A percentile compares a stretch with the other conserved stretches of the same genome.
phyloP scores from a whole-genome alignment of 2,329 filamentous ascomycete species.

The Hyphodiscus sp. region DNA sequence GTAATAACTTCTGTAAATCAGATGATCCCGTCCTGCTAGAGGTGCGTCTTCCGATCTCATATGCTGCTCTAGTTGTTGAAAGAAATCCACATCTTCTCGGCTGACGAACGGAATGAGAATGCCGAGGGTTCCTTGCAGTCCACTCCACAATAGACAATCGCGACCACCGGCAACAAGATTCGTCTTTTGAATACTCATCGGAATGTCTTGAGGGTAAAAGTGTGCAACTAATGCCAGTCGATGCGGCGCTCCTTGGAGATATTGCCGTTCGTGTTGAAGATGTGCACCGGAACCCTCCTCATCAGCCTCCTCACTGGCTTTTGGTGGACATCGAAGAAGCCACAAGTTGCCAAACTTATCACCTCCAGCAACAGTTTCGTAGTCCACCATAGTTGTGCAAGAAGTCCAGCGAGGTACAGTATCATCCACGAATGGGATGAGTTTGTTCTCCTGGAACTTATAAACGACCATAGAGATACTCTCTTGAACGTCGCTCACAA shows the following conservation, averaged over 20 bases:
- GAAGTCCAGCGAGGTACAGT: slow-evolving; percentile 86
- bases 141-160: slow-evolving; percentile 88
- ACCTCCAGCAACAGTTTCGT: slow-evolving; percentile 88
- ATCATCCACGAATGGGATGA: slow-evolving; percentile 93
- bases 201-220: slow-evolving; percentile 87
- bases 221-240: slow-evolving; percentile 81
- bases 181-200: slow-evolving; percentile 83
- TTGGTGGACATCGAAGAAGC: slow-evolving; percentile 80
- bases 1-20: slow-evolving; percentile 95
- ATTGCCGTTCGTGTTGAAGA: slow-evolving; percentile 82
- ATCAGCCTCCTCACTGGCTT: slow-evolving; percentile 82
- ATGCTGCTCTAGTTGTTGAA: slow-evolving; percentile 87
- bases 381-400: slow-evolving; percentile 89
- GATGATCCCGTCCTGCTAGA: slow-evolving; percentile 83
- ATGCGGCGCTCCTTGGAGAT: slow-evolving; percentile 83
- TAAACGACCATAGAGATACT: slow-evolving; percentile 90
- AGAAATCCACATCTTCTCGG: slow-evolving; percentile 94
- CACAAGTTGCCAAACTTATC: slow-evolving; percentile 98
- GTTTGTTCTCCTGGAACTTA: slow-evolving; percentile 82
- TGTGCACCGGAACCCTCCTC: slow-evolving; percentile 87
- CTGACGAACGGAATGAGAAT: slow-evolving; percentile 87
- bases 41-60: slow-evolving; percentile 82
- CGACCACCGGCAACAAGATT: slow-evolving; percentile 85
- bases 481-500: slow-evolving; percentile 89
- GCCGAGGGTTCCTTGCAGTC: slow-evolving; percentile 88